Evolutionary conservation across 768 basidiomycete genomes (phyloP), one percentile per base, ranked within the genome.

Genomic region (Podaxis mareebaensis): DNA sequence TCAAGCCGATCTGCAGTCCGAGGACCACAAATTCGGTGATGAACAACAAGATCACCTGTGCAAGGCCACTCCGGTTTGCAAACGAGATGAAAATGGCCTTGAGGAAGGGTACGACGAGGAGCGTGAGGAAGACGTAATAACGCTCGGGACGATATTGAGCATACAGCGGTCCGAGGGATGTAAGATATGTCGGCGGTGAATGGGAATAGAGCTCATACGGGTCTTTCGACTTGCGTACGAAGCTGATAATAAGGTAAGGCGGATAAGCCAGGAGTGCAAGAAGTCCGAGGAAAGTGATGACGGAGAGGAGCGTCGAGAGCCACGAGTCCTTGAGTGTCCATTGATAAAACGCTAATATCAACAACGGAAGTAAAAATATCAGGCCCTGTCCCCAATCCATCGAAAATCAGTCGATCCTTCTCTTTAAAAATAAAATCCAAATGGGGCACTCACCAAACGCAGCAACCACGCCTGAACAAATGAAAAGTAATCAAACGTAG

Each of bases 261-360:
- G 85, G 79, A 66, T 83, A 81, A 24, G 78, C 68, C 46, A 94
- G 76, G 63, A 81, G 69, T 10, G 77, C 75, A 36, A 82, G 51
- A 36, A 91, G 74, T 52, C 73, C 75, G 52, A 91, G 68, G 71
- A 95, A 77, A 11, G 83, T 73, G 63, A 96, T 69, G 64, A 90
- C 89, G 2, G 95, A 91, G 44, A 98, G 80, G 39, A 96, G 78
- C 67, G 88, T 82, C 0, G 94, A 84, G 2, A 96, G 80, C 89
- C 93, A 94, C 0, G 95, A 95, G 74, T 98, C 95, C 63, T 85
- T 78, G 65, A 95, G 79, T 0, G 91, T 92, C 93, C 95, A 98
- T 73, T 98, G 95, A 73, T 90, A 95, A 70, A 97, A 84, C 7
- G 85, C 79, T 67, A 97, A 93, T 65, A 91, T 84, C 65, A 87